Evolutionary conservation across 768 basidiomycete species (phyloP).

Genomic region (Pisolithus marmoratus): DNA sequence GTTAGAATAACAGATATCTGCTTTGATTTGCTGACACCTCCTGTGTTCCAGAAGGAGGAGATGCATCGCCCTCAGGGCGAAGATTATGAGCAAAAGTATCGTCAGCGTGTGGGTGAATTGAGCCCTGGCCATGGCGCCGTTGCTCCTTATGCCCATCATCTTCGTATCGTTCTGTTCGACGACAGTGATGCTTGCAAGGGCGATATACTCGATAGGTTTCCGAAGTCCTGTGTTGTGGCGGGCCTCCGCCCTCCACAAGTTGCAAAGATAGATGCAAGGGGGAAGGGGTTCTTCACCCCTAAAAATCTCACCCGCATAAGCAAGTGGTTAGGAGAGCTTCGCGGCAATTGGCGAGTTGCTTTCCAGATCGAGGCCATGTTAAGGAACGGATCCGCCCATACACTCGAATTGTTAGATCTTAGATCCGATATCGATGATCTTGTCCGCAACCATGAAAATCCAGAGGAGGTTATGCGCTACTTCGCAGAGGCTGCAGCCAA

Average conservation of each 20-base stretch:
- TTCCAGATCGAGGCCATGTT: conserved; percentile 75
- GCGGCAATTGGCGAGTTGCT: conserved; percentile 50
- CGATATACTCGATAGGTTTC: conserved; percentile 44
- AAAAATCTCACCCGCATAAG: conserved; percentile 43
- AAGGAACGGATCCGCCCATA: conserved; percentile 56
- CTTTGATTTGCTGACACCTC: conserved; percentile 63
- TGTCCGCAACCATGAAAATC: conserved; percentile 26
- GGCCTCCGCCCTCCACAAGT: conserved; percentile 33
- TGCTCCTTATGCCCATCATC: conserved; percentile 66
- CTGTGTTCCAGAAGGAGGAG: conserved; percentile 53
- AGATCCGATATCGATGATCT: conserved; percentile 40
- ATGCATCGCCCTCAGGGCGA: conserved; percentile 44
- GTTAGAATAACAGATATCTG: conserved; percentile 45
- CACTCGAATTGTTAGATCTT: conserved; percentile 48
- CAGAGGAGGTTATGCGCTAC: conserved; percentile 45
- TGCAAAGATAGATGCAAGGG: conserved; percentile 43
- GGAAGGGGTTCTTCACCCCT: conserved; percentile 45
- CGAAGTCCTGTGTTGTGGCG: conserved; percentile 46
- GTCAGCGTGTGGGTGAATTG: conserved; percentile 52
- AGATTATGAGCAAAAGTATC: conserved; percentile 41
- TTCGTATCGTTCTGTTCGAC: conserved; percentile 57
- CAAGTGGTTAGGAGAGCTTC: conserved; percentile 34
- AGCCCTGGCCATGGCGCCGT: conserved; percentile 53
- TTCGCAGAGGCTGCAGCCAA: conserved; percentile 46
- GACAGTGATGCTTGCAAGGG: conserved; percentile 30